Evolutionary conservation across 2,329 filamentous ascomycete genomes (phyloP), one percentile per base, ranked within the genome.

Genomic region (Sclerotinia sclerotiorum): DNA sequence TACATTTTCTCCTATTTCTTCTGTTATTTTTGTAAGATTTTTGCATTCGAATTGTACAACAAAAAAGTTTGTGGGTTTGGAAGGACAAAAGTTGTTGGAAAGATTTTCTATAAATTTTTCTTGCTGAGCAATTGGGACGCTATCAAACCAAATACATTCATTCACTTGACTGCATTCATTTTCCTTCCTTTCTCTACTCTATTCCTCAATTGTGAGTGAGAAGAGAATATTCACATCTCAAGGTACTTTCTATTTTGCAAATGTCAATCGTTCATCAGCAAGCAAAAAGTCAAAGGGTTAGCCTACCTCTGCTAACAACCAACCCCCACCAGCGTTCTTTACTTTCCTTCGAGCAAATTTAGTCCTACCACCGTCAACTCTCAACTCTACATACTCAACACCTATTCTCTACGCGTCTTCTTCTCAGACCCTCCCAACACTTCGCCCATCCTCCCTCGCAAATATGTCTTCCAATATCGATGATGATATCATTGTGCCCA

Each of bases 301-400:
- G 64, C 32, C 35, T 57, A 32, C 24, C 51, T 68, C 2, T 65
- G 66, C 66, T 68, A 57, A 67, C 44, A 68, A 17, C 5, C 29
- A 49, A 24, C n/a, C 46, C 48, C 56, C 62, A 69, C 68, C 79
- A 95, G 92, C 91, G 35, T 95, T 95, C 82, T 90, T 95, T 79
- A 90, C 88, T 68, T 94, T 92, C 74, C 84, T 95, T 21, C 88
- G 91, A 73, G 90, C 90, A 72, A 95, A 95, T 76, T 85, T 95
- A 67, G 88, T 89, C 74, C 87, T 94, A 69, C 84, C 83, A 64
- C 82, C 82, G 65, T 77, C 74, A 29, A 73, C 82, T 44, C 76
- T 74, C 27, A 81, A 82, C 57, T 88, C 89, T 61, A 84, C 87
- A 70, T 82, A 84, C 68, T 89, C 85, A 70, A 91, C 90, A 32